These are phyloP conservation scores for Turnera subulata DNA, from an alignment of 345 rosid species.

Conservation along the genomic window DNA sequence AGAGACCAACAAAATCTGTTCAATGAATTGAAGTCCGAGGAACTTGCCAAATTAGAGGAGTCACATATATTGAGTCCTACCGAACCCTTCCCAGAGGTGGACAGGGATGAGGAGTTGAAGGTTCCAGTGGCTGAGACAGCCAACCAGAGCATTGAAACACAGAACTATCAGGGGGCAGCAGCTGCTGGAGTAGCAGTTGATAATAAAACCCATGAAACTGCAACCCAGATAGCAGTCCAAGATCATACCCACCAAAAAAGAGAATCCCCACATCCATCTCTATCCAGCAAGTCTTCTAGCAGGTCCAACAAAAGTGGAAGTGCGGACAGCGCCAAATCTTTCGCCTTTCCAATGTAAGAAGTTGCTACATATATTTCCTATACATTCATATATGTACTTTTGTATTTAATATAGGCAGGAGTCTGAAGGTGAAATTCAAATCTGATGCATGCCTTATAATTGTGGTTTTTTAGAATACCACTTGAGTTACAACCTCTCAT, in stretches of 20 bases:
- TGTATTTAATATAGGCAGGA: no score
- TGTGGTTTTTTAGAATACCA: no score
- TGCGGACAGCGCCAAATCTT: slow-evolving; percentile 36
- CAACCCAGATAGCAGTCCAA: slow-evolving; percentile 3
- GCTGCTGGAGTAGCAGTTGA: slow-evolving; percentile 9
- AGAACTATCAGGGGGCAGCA: slow-evolving; percentile 16
- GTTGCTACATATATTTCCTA: no score
- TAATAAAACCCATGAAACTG: not conserved
- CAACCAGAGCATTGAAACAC: slow-evolving; percentile 3
- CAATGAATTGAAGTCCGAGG: slow-evolving; percentile 33
- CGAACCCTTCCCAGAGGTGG: slow-evolving; percentile 18
- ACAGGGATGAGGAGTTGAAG: not conserved
- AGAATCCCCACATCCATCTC: slow-evolving; percentile 19
- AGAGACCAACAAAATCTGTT: slow-evolving; percentile 19
- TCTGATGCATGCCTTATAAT: no score
- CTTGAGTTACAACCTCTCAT: no score
- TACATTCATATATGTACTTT: no score
- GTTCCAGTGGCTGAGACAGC: slow-evolving; percentile 11
- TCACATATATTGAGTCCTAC: slow-evolving; percentile 28
- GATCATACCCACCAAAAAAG: slow-evolving; percentile 14
- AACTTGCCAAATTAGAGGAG: slow-evolving; percentile 36
- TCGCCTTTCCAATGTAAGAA: slow-evolving; percentile 62
- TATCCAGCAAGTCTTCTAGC: slow-evolving; percentile 30
- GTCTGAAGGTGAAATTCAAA: no score
- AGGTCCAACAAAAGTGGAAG: slow-evolving; percentile 30